Evolutionary conservation across 495 filamentous ascomycete species (phyloP), one percentile per base, ranked within the genome.

Genomic region (Aspergillus leporis): DNA sequence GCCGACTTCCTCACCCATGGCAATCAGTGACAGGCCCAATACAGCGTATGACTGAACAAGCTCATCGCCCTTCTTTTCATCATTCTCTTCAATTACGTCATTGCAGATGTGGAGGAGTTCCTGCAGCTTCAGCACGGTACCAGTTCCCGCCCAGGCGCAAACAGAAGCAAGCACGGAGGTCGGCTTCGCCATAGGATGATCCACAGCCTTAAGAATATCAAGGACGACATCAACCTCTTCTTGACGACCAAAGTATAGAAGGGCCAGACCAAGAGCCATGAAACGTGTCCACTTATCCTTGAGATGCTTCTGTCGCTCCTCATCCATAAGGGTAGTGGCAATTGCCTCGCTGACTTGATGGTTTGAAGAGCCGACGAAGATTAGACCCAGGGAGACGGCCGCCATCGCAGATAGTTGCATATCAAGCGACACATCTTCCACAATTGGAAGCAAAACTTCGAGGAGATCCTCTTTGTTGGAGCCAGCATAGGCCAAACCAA

Each of bases 261-360:
- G 85, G 3, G 95, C 94, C 55, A 99, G 80, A 58, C 95, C 94
- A 61, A 99, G 85, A 14, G 90, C 90, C 82, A 98, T 89, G 75
- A 99, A 99, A 3, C 93, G 85, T 22, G 91, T 91, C 94, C 94
- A 99, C 74, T 98, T 99, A 70, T 97, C 90, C 64, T 94, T 96
- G 36, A 98, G 82, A 66, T 94, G 90, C 63, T 85, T 84, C 66
- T 86, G 85, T 21, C 93, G 85, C 25, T 96, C 92, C 56, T 95
- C 91, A 58, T 97, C 93, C 71, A 98, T 83, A 45, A 99, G 79
- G 2, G 95, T 96, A 41, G 87, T 89, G 53, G 97, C 84, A 51
- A 98, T 92, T 7, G 91, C 88, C 74, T 93, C 88, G 58, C 86
- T 92, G 51, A 97, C 90, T 61, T 93, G 90, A 49, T 90, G 84